These are phyloP conservation scores for Termitomyces sp. DNA, from an alignment of 768 basidiomycete species.

Conservation along the genomic window DNA sequence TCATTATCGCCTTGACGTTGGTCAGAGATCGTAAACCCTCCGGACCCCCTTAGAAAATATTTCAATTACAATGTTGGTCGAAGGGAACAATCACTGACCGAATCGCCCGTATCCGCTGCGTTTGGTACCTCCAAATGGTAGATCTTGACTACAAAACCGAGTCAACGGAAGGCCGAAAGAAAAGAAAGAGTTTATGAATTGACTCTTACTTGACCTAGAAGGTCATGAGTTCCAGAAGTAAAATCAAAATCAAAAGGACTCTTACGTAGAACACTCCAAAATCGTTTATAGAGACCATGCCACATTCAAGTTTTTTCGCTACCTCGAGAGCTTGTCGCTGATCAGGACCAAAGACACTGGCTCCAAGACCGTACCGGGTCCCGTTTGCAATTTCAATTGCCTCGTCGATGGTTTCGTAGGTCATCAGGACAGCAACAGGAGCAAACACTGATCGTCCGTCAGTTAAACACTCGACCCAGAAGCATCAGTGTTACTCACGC, in stretches of 20 bases:
- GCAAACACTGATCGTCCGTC: conserved; percentile 67
- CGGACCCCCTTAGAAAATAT: conserved; percentile 61
- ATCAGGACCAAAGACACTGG: conserved; percentile 89
- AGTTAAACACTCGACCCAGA: not conserved
- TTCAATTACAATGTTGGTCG: conserved; percentile 5
- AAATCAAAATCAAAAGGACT: not conserved
- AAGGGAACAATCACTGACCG: conserved; percentile 38
- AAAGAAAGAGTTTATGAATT: not conserved
- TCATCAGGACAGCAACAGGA: conserved; percentile 83
- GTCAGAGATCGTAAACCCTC: conserved; percentile 90
- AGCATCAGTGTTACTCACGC: conserved; percentile 40
- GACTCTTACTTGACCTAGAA: conserved; percentile 61
- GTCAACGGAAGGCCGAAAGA: not conserved
- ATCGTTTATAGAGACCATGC: conserved; percentile 98
- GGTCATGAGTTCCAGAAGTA: not conserved
- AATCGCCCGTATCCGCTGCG: conserved; percentile 92
- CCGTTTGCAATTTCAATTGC: conserved; percentile 86
- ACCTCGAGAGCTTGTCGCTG: conserved; percentile 74
- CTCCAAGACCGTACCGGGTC: conserved; percentile 87
- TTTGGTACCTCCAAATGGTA: conserved; percentile 95
- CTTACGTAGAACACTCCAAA: conserved; percentile 85
- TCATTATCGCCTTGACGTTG: conserved; percentile 81
- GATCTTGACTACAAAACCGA: conserved; percentile 55
- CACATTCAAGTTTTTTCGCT: conserved; percentile 79
- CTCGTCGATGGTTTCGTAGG: conserved; percentile 79